phyloP scores from a whole-genome alignment of 768 basidiomycete genomes.

The Tephrocybe rancida region DNA sequence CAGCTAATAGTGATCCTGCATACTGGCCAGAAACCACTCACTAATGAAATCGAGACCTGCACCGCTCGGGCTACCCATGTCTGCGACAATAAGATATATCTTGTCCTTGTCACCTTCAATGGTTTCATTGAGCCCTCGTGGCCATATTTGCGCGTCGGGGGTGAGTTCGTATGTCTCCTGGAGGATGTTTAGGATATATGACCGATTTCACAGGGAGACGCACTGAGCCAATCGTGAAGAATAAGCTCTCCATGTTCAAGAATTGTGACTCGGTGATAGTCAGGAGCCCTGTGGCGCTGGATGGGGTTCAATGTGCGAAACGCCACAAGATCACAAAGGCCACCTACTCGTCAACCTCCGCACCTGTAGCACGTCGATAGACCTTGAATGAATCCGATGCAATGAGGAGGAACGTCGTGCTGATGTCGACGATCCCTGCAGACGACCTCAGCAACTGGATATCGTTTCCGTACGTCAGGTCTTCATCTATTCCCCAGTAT shows the following conservation, averaged over 20 bases:
- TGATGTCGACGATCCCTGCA: constrained; percentile 25
- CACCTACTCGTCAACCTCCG: constrained; percentile 47
- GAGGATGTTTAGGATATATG: background rate
- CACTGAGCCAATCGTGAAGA: constrained; percentile 53
- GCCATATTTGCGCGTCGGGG: constrained; percentile 73
- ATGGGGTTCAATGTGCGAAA: background rate
- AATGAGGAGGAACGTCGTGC: constrained; percentile 36
- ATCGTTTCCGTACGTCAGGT: constrained; percentile 40
- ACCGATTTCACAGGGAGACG: constrained; percentile 3
- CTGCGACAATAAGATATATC: constrained; percentile 61
- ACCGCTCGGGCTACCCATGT: constrained; percentile 52
- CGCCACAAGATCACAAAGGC: background rate
- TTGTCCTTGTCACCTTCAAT: constrained; percentile 53
- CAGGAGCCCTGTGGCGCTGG: constrained; percentile 56
- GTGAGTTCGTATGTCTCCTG: constrained; percentile 57
- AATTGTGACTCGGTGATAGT: constrained; percentile 53
- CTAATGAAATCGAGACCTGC: constrained; percentile 68
- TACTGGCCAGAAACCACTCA: constrained; percentile 22
- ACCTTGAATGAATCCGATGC: constrained; percentile 60
- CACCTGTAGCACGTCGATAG: constrained; percentile 58
- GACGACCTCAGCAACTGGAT: constrained; percentile 46
- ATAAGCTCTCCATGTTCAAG: constrained; percentile 47
- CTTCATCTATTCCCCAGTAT: constrained; percentile 59
- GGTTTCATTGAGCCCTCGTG: constrained; percentile 53
- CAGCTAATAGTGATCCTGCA: background rate